phyloP scores from a whole-genome alignment of 768 basidiomycete genomes.

The Tricholomella constricta region DNA sequence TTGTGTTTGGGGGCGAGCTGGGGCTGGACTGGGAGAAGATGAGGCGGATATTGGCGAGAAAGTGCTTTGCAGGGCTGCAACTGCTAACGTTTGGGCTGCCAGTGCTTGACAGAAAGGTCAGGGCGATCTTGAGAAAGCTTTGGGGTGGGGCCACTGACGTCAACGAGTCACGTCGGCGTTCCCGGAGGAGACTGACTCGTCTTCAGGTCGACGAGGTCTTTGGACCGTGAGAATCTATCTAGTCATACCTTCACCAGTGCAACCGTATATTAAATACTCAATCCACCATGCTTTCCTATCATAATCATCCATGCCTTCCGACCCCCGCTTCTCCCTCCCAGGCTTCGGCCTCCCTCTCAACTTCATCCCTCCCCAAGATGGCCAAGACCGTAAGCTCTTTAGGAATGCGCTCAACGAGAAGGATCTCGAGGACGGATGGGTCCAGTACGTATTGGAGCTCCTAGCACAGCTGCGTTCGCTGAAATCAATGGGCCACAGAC shows the following conservation, averaged over 20 bases:
- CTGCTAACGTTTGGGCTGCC: conserved; percentile 14
- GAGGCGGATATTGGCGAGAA: conserved; percentile 13
- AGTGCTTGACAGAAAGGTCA: conserved; percentile 14
- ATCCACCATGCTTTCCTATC: too few relatives aligned
- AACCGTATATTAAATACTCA: too few relatives aligned
- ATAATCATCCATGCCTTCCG: too few relatives aligned
- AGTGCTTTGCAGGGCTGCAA: conserved; percentile 13
- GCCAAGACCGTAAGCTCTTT: neutral
- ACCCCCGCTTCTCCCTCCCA: conserved; percentile 5
- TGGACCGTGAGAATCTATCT: too few relatives aligned
- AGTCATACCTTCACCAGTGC: too few relatives aligned
- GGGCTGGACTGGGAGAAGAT: conserved; percentile 20
- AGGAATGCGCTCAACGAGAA: conserved; percentile 4
- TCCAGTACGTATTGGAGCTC: conserved; percentile 3
- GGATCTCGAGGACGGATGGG: neutral
- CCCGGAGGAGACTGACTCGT: conserved; percentile 13
- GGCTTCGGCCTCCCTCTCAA: conserved; percentile 13
- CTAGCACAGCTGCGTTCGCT: neutral
- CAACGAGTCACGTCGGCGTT: conserved; percentile 12
- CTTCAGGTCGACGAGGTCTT: conserved; percentile 16
- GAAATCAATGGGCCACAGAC: neutral
- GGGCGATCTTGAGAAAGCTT: conserved; percentile 14
- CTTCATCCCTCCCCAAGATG: neutral
- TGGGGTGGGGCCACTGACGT: conserved; percentile 9
- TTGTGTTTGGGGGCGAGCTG: conserved; percentile 12